phyloP scores from a whole-genome alignment of 345 rosid species.

The Geranium rotundifolium region DNA sequence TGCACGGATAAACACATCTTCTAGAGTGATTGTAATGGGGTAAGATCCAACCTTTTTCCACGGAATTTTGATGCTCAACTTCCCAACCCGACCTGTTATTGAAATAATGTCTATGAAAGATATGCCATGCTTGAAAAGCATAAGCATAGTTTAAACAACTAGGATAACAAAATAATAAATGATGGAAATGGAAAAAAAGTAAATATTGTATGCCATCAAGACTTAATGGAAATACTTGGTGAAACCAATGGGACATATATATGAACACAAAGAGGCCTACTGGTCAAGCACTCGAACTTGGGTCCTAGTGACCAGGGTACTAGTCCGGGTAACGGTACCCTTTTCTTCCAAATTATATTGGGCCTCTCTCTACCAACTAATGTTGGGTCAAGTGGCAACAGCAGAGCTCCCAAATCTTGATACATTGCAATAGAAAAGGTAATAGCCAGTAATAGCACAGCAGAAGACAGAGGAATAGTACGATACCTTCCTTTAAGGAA shows the following conservation, averaged over 20 bases:
- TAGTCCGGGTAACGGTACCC: too few relatives aligned
- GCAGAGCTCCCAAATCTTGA: too few relatives aligned
- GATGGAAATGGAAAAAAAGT: background rate
- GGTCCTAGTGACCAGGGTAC: too few relatives aligned
- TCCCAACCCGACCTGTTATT: conserved; percentile 50
- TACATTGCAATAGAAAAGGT: background rate
- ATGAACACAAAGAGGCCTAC: too few relatives aligned
- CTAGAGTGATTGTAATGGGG: conserved; percentile 52
- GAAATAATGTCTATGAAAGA: background rate
- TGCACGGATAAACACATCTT: conserved; percentile 63
- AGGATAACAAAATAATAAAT: background rate
- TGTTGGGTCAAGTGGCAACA: too few relatives aligned
- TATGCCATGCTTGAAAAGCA: conserved; percentile 1
- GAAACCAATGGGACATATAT: too few relatives aligned
- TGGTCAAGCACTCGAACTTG: too few relatives aligned
- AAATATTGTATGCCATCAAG: background rate
- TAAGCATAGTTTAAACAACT: background rate
- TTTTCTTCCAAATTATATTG: too few relatives aligned
- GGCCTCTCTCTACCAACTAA: too few relatives aligned
- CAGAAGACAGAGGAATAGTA: background rate
- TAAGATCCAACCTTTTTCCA: conserved; percentile 79
- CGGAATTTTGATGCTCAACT: conserved; percentile 63
- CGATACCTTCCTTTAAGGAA: conserved; percentile 60
- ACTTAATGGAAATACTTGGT: background rate
- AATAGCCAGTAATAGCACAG: background rate